Conservation (phyloP, 345 rosid genomes). For the Linum usitatissimum region DNA sequence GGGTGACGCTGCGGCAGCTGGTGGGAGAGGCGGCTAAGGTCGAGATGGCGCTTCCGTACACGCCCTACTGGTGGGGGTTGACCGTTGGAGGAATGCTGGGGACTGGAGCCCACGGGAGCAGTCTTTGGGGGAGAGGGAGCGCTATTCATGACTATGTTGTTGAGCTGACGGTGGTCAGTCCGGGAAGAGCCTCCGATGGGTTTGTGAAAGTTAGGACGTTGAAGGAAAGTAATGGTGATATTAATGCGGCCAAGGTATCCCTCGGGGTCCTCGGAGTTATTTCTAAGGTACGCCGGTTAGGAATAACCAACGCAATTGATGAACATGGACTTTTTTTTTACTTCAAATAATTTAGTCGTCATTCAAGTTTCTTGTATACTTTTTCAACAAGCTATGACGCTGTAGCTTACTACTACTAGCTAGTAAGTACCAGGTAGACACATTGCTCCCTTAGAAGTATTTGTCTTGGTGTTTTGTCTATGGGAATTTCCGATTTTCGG, state of each 20-base stretch:
- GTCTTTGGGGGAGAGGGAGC: constrained; percentile 62
- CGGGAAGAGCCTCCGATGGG: constrained; percentile 35
- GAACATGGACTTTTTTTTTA: too few relatives aligned
- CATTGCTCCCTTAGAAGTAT: too few relatives aligned
- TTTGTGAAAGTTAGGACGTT: constrained; percentile 38
- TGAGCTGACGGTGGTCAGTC: constrained; percentile 45
- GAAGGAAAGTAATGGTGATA: constrained; percentile 22
- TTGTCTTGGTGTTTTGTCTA: not conserved
- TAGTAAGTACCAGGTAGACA: too few relatives aligned
- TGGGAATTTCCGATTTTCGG: not conserved
- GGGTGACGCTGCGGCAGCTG: constrained; percentile 34
- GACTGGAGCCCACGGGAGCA: constrained; percentile 89
- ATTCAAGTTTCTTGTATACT: too few relatives aligned
- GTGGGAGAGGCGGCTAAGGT: constrained; percentile 50
- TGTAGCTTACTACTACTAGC: too few relatives aligned
- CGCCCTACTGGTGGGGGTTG: constrained; percentile 90
- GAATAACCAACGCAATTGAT: not conserved
- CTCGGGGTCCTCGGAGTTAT: constrained; percentile 83
- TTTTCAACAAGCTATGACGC: too few relatives aligned
- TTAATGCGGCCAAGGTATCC: constrained; percentile 57
- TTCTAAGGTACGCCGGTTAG: constrained; percentile 39
- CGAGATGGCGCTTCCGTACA: constrained; percentile 46
- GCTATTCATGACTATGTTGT: constrained; percentile 60
- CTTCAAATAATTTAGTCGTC: too few relatives aligned
- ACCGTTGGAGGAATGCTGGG: constrained; percentile 68